These are phyloP conservation scores for Fraxinus velutina DNA, from an alignment of 305 asterid genomes.

Conservation along the genomic window DNA sequence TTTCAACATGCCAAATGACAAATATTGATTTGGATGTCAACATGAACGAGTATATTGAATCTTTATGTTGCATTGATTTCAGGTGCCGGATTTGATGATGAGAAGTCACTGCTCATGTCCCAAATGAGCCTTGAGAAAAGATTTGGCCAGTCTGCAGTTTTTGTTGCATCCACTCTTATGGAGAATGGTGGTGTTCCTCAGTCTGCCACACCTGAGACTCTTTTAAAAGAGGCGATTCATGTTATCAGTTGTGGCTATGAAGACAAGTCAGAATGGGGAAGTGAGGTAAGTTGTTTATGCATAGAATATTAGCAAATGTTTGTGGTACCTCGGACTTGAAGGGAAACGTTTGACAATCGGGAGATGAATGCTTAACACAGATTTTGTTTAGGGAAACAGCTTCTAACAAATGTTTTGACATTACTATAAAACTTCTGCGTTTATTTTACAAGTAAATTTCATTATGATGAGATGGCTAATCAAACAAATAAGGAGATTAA, in stretches of 20 bases:
- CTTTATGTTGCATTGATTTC: not conserved
- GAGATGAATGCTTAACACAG: not conserved
- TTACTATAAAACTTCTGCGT: not conserved
- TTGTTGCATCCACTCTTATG: conserved; percentile 71
- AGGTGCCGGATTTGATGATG: conserved; percentile 62
- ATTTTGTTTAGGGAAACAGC: not conserved
- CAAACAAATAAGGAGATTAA: not conserved
- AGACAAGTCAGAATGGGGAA: conserved; percentile 83
- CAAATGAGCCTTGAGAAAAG: conserved; percentile 70
- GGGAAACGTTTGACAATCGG: not conserved
- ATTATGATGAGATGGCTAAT: not conserved
- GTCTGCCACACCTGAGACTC: conserved; percentile 54
- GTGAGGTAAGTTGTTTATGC: conserved; percentile 44
- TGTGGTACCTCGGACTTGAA: not conserved
- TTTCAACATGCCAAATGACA: not conserved
- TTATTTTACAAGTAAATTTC: not conserved
- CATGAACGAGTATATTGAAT: not conserved
- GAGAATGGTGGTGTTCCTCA: conserved; percentile 80
- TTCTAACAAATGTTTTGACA: not conserved
- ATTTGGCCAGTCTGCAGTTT: conserved; percentile 72
- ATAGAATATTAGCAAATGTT: not conserved
- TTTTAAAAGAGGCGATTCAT: conserved; percentile 79
- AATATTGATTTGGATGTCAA: not conserved
- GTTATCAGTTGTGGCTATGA: conserved; percentile 87
- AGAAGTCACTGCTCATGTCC: conserved; percentile 62